Base-by-base conservation (phyloP, 441 rosid genomes). In the Geranium incanum region DNA sequence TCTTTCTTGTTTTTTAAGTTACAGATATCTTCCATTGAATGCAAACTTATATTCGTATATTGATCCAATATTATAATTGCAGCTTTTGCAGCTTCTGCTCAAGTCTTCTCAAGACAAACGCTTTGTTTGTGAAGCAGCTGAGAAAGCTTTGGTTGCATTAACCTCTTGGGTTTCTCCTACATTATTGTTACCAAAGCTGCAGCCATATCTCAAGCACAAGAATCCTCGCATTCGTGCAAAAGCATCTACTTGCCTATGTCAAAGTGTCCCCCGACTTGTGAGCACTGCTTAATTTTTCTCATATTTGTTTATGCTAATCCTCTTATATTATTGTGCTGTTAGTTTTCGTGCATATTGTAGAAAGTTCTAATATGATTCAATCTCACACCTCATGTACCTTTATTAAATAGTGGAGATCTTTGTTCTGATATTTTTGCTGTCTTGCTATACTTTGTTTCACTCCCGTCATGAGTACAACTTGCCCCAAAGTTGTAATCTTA, bases 171-270 rank as follows among this genome's bases (percentile, higher is more conserved):
- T 91, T 70, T 85, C 95, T 68, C 93, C 97, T 48, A 69, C 73
- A 28, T 70, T 82, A 74, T 73, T 89, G 75, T 82, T 89, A 67
- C 86, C 89, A 62, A 91, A 89, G 82, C 81, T 91, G 77, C 90
- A 89, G 83, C 95, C 96, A 13, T 78, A 91, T 79, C 86, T 93
- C 45, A 89, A 89, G 81, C 68, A 91, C 76, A 87, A 84, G 84
- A 93, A 89, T 80, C 97, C 95, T 76, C 86, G 98, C 76, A 80
- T 93, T 80, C 86, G 98, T 67, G 97, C 98, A 28, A 93, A 93
- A 78, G 96, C 98, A 18, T 89, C 98, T 15, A 84, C 85, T 81
- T 93, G 87, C 86, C 87, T 87, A 75, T 82, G 87, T 77, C 80
- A 88, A 76, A 87, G 92, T 75, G 97, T 93, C 68, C 89, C 87